Evolutionary conservation across 192 early-diverging fungal species (phyloP).

Genomic region (Coemansia aciculifera): DNA sequence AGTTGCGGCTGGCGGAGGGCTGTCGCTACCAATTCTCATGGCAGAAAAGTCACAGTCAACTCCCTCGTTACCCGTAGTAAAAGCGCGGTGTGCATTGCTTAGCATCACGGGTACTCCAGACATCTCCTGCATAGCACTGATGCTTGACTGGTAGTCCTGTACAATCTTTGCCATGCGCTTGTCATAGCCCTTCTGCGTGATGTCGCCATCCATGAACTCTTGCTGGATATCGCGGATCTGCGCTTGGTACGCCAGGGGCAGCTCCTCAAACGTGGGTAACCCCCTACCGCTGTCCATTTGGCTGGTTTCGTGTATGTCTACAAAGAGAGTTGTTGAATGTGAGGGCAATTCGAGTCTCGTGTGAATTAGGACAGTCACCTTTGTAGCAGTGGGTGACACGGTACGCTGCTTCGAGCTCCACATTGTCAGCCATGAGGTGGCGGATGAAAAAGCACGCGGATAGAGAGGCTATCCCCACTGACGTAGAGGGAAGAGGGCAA

Average conservation of each 20-base stretch:
- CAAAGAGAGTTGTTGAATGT: neutral
- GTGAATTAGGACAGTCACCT: neutral
- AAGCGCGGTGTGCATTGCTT: neutral
- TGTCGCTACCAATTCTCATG: conserved; percentile 5
- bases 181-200: conserved; percentile 75
- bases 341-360: neutral
- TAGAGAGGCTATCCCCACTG: neutral
- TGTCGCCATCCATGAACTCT: conserved; percentile 66
- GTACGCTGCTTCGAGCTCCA: neutral
- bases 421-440: neutral
- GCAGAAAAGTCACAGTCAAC: conserved; percentile 5
- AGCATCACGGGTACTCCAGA: neutral
- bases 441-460: neutral
- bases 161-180: conserved; percentile 63
- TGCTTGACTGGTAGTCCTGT: conserved; percentile 42
- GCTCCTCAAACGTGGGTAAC: conserved; percentile 36
- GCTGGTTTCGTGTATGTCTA: conserved; percentile 3
- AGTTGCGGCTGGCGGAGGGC: neutral
- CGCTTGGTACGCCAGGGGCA: conserved; percentile 41
- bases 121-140: neutral
- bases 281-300: conserved; percentile 18
- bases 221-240: conserved; percentile 49
- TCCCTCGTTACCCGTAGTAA: neutral
- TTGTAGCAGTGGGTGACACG: neutral
- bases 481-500: neutral